Base-by-base conservation (phyloP, 257 asterid species). In the Solanum corneliomulleri region DNA sequence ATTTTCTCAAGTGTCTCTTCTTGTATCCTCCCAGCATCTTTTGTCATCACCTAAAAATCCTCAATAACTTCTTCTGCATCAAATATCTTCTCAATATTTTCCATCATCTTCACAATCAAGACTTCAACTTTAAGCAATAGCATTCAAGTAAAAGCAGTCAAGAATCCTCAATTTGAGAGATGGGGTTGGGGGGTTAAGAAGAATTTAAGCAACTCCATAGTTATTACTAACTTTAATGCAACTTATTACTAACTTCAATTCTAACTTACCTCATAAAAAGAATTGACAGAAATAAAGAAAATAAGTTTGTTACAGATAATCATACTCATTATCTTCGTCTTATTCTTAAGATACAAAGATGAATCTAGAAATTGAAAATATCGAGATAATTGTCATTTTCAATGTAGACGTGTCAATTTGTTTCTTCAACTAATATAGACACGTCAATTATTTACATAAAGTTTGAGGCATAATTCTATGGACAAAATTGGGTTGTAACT, bases 21-120 rank as follows among this genome's bases (percentile, higher is more conserved):
- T 56, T 86, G 88, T 64, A 86, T 74, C 31, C 4, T 60, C 7
- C 88, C 86, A 20, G 86, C 88, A 62, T 94, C 94, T 60, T 23
- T 88, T 1, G 98, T 90, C 90, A 95, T 74, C 18, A 68, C 90
- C 89, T 97, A 98, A 75, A 97, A 97, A 86, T 94, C 98, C 16
- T 93, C 89, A 7, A 95, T 90, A 25, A 94, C 95, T 69, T 76
- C 89, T 21, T 93, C 94, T 39, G 94, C 90, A 88, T 97, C 98
- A 49, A 94, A 93, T 29, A 29, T 29, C 31, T 29, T 35, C 39
- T 35, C 39, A 35, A 35, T 35, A 35, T 35, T 35, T 35, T 35
- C 39, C 39, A 35, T 35, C 39, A 35, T 35, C 39, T 35, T 35
- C 33, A 31, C 33, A 31, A 31, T 31, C 33, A 31, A 35, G 39